Conservation (phyloP, 2,329 filamentous ascomycete genomes). For the Ascochyta clinopodiicola region DNA sequence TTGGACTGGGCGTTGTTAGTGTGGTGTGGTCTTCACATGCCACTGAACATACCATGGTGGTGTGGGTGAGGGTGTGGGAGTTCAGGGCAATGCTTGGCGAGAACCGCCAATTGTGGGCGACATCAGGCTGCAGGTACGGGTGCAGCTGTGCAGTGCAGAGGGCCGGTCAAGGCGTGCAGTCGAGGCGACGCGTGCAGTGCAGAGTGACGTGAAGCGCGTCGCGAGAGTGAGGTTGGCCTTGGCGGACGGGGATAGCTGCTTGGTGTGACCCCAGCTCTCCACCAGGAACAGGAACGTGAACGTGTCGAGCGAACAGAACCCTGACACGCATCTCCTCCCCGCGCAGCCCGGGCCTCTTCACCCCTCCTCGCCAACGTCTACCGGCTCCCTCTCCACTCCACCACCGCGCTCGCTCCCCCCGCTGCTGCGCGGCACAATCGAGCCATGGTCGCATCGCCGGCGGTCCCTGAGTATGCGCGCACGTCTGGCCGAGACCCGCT, state of each 20-base stretch:
- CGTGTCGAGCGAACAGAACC: slow-evolving; percentile 21
- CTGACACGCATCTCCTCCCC: slow-evolving; percentile 20
- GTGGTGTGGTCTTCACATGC: slow-evolving; percentile 1
- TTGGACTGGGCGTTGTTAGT: slow-evolving; percentile 43
- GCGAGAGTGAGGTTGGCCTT: slow-evolving; percentile 14
- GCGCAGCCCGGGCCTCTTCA: slow-evolving; percentile 6
- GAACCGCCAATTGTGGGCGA: background rate
- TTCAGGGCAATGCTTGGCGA: slow-evolving; percentile 2
- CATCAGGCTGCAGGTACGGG: slow-evolving; percentile 4
- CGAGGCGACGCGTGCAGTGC: background rate
- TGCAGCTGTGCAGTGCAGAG: no score
- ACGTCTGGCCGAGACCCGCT: slow-evolving; percentile 10
- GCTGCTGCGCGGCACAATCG: slow-evolving; percentile 30
- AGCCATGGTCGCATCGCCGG: slow-evolving; percentile 52
- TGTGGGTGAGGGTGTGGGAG: background rate
- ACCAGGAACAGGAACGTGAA: background rate
- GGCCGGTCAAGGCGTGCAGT: background rate
- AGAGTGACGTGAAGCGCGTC: slow-evolving; percentile 14
- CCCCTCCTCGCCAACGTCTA: slow-evolving; percentile 9
- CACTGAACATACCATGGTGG: slow-evolving; percentile 12
- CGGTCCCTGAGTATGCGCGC: slow-evolving; percentile 51
- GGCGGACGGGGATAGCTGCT: slow-evolving; percentile 25
- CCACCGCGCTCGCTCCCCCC: slow-evolving; percentile 5
- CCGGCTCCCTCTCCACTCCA: slow-evolving; percentile 1
- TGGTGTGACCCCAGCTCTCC: slow-evolving; percentile 22